Evolutionary conservation across 139 green algal species (phyloP).

Genomic region (Chlorella sp.): DNA sequence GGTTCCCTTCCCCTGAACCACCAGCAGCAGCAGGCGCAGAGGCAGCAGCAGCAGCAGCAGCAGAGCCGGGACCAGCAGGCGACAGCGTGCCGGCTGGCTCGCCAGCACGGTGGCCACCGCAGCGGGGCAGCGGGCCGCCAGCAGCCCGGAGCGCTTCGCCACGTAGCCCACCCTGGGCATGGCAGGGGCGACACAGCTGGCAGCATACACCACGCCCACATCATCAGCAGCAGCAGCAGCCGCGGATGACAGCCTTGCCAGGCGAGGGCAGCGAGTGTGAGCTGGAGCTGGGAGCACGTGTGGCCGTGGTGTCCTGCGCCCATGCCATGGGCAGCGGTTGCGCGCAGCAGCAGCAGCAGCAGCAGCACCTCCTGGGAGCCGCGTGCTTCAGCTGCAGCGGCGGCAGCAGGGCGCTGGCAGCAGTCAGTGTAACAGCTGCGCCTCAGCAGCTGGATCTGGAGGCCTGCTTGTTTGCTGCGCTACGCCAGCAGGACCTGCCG

Average conservation of each 20-base stretch:
- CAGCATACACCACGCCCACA: not conserved
- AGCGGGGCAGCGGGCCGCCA: not conserved
- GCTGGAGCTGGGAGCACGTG: not conserved
- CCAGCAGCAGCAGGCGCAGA: not conserved
- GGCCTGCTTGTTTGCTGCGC: conserved; percentile 2
- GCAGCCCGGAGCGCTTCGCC: not conserved
- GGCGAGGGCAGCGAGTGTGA: not conserved
- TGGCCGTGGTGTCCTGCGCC: not conserved
- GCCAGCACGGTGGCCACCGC: not conserved
- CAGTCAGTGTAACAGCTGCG: not conserved
- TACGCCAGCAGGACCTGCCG: conserved; percentile 7
- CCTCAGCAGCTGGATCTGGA: conserved; percentile 13
- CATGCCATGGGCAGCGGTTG: not conserved
- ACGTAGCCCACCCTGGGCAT: not conserved
- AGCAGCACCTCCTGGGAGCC: not conserved
- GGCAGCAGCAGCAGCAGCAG: not conserved
- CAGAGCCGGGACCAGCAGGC: not conserved
- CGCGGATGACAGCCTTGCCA: not conserved
- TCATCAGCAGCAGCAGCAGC: not conserved
- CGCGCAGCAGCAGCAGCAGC: not conserved
- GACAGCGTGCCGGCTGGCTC: not conserved
- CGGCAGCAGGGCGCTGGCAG: not conserved
- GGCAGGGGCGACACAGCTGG: not conserved
- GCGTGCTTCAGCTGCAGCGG: not conserved
- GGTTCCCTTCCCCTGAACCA: not conserved